Conservation (phyloP, 2,329 filamentous ascomycete species). For the Arthroderma uncinatum region DNA sequence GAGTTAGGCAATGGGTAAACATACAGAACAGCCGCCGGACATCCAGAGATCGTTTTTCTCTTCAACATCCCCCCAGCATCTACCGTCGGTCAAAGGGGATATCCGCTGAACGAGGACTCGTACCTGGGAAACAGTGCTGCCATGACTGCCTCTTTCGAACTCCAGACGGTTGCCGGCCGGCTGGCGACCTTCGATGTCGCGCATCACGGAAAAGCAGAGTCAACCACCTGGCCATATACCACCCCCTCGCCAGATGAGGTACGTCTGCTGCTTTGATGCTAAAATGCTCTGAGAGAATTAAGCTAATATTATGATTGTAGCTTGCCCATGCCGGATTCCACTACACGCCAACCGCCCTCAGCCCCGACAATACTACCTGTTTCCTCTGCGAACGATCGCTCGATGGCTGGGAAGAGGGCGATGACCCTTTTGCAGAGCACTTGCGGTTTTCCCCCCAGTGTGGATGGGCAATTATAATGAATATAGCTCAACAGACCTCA, state of each 20-base stretch:
- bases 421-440: conserved; percentile 76
- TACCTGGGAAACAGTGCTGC: not conserved
- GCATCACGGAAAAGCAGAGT: conserved; percentile 54
- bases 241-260: conserved; percentile 55
- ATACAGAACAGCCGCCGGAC: not conserved
- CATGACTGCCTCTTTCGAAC: not conserved
- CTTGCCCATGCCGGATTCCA: conserved; percentile 87
- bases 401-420: conserved; percentile 82
- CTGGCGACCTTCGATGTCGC: conserved; percentile 65
- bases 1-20: conserved; percentile 2
- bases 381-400: conserved; percentile 76
- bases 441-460: conserved; percentile 70
- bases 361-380: conserved; percentile 79
- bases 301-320: conserved; percentile 36
- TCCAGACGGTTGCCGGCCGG: conserved; percentile 58
- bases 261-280: conserved; percentile 22
- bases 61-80: not conserved
- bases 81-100: not conserved
- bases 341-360: conserved; percentile 63
- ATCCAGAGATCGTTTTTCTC: not conserved
- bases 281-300: too few species aligned
- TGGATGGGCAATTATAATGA: conserved; percentile 71
- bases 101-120: not conserved
- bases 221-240: conserved; percentile 66
- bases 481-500: conserved; percentile 39